Evolutionary conservation across 164 flowering plant genomes (phyloP), one percentile per base, ranked within the genome.

Genomic region (Stephania cephalantha): DNA sequence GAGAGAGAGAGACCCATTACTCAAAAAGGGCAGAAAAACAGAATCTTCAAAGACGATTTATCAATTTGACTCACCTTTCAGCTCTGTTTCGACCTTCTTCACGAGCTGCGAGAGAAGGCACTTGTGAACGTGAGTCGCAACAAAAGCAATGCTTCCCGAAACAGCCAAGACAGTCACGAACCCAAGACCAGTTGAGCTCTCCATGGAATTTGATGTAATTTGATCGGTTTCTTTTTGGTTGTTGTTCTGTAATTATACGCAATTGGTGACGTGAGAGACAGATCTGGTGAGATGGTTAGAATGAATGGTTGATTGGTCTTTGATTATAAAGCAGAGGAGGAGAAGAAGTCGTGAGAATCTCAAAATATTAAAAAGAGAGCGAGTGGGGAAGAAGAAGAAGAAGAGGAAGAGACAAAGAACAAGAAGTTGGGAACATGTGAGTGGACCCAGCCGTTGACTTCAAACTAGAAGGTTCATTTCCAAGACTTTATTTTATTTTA

Each of bases 131-230:
- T 88, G 90, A 44, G 85, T 74, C 35, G 90, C 91, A 30, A 92
- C 75, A 61, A 88, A 72, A 9, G 82, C 92, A 0, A 91, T 89
- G 74, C 98, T 87, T 42, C 97, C 94, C 0, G 97, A 91, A 12
- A 91, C 90, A 0, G 92, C 97, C n/a, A 91, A 85, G 42, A 87
- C 96, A 6, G 94, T 90, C 91, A 90, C 82, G 77, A 86, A 83
- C 31, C 95, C 98, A 7, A 84, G 73, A n/a, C 87, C 87, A 9
- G 65, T 31, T 1, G 86, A 80, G 68, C 78, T 73, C 9, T 79
- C 86, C 97, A 90, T 91, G 52, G 81, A 20, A 58, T 50, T 15
- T 50, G 55, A 50, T 50, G 17, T 8, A 35, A 35, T 4, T 15
- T 50, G 55, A 7, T 50, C 13, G 15, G 9, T 10, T 50, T 35